Evolutionary conservation across 176 grass and related monocot species (phyloP), one percentile per base, ranked within the genome.

Genomic region (Tuctoria greenei): DNA sequence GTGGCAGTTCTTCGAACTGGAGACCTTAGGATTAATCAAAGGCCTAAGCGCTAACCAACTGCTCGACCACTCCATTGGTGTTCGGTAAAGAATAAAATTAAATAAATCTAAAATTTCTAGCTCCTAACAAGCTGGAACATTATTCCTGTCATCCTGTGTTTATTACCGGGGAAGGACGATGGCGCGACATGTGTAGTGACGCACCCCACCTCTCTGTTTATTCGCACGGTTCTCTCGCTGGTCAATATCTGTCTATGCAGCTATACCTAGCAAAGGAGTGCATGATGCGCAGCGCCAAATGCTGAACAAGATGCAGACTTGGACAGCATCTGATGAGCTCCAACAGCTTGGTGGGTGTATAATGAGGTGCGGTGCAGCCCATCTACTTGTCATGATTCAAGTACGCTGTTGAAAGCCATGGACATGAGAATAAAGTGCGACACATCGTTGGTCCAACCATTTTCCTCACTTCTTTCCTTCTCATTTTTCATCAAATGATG

Each of bases 1-100:
- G 88, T 91, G 94, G 89, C 86, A 93, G 91, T 91, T 88, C 91
- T 81, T 93, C 84, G 88, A 93, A 93, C 94, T 97, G 86, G 87
- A 88, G 91, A 97, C 86, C 94, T 89, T 88, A 89, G 88, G 93
- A 93, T 93, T 1, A 89, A 88, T 91, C 88, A 28, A 64, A 92
- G 77, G 89, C 80, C 86, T 84, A 85, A 83, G 80, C 85, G 71
- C 89, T 96, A 89, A 69, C 92, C 86, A 96, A 92, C 89, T 92
- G 86, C 83, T 83, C 93, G 77, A 87, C 83, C 86, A 92, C 77
- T 83, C 76, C 71, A 80, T 50, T 18, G 85, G 80, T 87, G 90
- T n/a, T n/a, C n/a, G n/a, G n/a, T n/a, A n/a, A n/a, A n/a, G n/a
- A n/a, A n/a, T n/a, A n/a, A n/a, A n/a, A n/a, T n/a, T n/a, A n/a